Conservation (phyloP, 148 eudicot species). For the Spergularia marina region DNA sequence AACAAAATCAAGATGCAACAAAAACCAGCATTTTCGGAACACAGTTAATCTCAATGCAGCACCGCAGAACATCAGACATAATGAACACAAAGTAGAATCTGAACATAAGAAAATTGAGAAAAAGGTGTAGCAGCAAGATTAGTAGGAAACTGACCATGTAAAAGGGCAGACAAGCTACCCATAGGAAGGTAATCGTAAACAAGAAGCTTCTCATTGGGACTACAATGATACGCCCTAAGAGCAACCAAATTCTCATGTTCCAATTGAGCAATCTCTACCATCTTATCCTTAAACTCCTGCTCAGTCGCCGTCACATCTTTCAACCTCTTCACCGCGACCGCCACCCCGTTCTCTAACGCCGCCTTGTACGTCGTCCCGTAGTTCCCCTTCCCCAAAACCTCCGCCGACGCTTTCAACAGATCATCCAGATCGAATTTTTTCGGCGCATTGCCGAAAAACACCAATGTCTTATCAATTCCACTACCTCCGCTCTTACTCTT, state of each 20-base stretch:
- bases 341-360: constrained; percentile 50
- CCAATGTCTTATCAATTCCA: constrained; percentile 47
- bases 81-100: background rate
- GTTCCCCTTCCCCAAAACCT: constrained; percentile 93
- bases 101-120: background rate
- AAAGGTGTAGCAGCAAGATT: background rate
- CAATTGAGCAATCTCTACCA: constrained; percentile 71
- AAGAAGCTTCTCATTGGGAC: constrained; percentile 72
- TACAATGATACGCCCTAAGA: constrained; percentile 73
- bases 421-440: constrained; percentile 72
- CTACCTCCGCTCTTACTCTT: constrained; percentile 22
- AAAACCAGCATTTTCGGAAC: background rate
- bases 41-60: constrained; percentile 2
- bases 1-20: background rate
- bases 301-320: constrained; percentile 65
- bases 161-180: constrained; percentile 93
- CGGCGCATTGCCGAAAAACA: constrained; percentile 47
- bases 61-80: background rate
- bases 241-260: constrained; percentile 74
- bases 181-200: constrained; percentile 85
- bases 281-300: constrained; percentile 62
- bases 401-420: constrained; percentile 82
- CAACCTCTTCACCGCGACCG: constrained; percentile 81
- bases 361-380: constrained; percentile 96
- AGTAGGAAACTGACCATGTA: constrained; percentile 59